Percentiles rank a stretch among this genome's conserved stretches.
Evolutionary conservation across 306 rosid genomes (phyloP).

Genomic region (Vachellia collinsii): DNA sequence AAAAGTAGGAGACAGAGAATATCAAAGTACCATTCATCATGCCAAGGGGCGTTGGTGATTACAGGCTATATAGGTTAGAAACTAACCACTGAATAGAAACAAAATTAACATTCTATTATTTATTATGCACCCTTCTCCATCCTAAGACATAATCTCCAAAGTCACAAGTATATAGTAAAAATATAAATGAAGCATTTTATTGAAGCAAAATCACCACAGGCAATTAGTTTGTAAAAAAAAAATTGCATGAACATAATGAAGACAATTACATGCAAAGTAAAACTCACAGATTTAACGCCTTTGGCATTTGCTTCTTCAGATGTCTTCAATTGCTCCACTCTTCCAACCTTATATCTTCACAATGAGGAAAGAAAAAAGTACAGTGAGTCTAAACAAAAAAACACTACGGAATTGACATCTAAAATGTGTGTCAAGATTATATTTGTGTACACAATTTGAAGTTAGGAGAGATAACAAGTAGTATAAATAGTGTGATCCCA

Average conservation of each 20-base stretch:
- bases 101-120: background rate
- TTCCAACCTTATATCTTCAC: constrained; percentile 90
- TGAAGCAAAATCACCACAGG: constrained; percentile 1
- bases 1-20: background rate
- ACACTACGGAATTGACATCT: constrained; percentile 15
- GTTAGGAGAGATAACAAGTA: background rate
- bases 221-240: constrained; percentile 18
- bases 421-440: constrained; percentile 21
- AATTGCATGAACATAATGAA: constrained; percentile 21
- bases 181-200: background rate
- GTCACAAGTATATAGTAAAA: constrained; percentile 18
- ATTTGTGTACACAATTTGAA: constrained; percentile 3
- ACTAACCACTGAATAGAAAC: background rate
- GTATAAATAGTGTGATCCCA: background rate
- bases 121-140: background rate
- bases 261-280: constrained; percentile 30
- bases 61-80: background rate
- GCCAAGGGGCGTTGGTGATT: background rate
- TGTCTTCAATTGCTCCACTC: constrained; percentile 93
- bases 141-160: constrained; percentile 6
- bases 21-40: background rate
- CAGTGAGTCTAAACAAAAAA: constrained; percentile 19
- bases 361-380: constrained; percentile 39
- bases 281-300: constrained; percentile 86
- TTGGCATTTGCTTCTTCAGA: constrained; percentile 81